Evolutionary conservation across 2,329 filamentous ascomycete genomes (phyloP), one percentile per base, ranked within the genome.

Genomic region (Diaporthe velutina): DNA sequence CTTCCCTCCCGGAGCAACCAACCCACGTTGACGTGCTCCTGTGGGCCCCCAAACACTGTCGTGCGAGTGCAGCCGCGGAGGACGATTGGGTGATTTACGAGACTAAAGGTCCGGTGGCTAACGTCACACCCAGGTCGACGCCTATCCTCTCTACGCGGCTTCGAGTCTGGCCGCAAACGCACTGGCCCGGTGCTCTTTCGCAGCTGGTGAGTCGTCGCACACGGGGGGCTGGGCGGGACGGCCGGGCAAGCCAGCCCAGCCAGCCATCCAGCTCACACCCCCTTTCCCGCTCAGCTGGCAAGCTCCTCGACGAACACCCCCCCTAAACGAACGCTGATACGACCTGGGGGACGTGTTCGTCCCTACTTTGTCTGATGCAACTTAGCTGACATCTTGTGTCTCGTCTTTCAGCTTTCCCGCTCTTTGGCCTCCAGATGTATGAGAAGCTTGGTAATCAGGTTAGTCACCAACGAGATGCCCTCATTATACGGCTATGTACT

Each of bases 151-250:
- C 35, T 95, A 94, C 81, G 93, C 93, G 35, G 94, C 94, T 61
- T 92, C 89, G 74, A 95, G 95, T 5, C 88, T 98, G 82, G 95
- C 95, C 17, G 95, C 95, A 58, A 97, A 98, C 80, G 93, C 93
- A 61, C 94, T 97, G 82, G 90, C 93, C 74, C 90, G 96, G 71
- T 95, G 93, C 77, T 87, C 89, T 28, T 97, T 97, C 85, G 95
- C 93, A 75, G 88, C 40, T 45, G 40, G 52, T 70, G 42, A 70
- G 72, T 61, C 54, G 67, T 70, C 64, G 38, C 42, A 74, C 64
- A 52, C 70, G 54, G 71, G 50, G n/a, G 58, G 60, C 40, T 48
- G 60, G 60, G 60, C 50, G 45, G n/a, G 35, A 50, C 33, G 35
- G 30, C 67, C 13, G 6, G 54, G 60, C 35, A 73, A 33, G 28